A percentile compares a stretch with the other conserved stretches of the same genome.
Evolutionary conservation across 2,329 filamentous ascomycete species (phyloP).

Genomic region (Colletotrichum lindemuthianum): DNA sequence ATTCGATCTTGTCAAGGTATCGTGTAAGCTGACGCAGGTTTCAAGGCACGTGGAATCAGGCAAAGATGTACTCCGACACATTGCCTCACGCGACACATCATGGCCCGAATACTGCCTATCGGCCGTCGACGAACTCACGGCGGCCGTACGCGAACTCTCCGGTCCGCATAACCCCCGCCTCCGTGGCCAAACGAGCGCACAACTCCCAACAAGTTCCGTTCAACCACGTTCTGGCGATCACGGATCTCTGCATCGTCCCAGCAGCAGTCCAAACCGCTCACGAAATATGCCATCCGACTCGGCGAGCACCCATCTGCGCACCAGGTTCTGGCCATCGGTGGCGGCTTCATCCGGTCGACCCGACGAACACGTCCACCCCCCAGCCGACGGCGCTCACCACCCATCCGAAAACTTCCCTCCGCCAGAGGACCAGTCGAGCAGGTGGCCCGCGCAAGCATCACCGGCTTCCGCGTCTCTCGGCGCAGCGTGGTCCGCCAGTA

Average conservation of each 20-base stretch:
- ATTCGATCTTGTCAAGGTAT: not conserved
- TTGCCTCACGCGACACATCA: conserved; percentile 44
- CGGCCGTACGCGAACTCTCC: conserved; percentile 42
- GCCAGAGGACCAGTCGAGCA: not conserved
- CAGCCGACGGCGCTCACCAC: not conserved
- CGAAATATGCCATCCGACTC: not conserved
- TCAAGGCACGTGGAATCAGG: conserved; percentile 43
- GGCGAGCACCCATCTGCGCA: not conserved
- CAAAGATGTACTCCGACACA: conserved; percentile 42
- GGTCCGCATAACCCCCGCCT: not conserved
- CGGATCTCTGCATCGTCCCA: not conserved
- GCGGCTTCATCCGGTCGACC: conserved; percentile 5
- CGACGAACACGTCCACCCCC: conserved; percentile 3
- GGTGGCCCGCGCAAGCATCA: conserved; percentile 9
- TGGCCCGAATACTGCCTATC: conserved; percentile 48
- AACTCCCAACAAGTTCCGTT: not conserved
- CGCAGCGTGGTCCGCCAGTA: conserved; percentile 11
- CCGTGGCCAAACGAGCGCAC: not conserved
- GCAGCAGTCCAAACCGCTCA: not conserved
- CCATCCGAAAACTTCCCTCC: not conserved
- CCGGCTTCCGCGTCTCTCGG: conserved; percentile 4
- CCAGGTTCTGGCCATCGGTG: conserved; percentile 22
- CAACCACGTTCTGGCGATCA: not conserved
- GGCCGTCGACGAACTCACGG: conserved; percentile 45
- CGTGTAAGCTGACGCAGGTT: no score